Base-by-base conservation (phyloP, 1,139 yeast genomes). In the Pneumocystis canis region DNA sequence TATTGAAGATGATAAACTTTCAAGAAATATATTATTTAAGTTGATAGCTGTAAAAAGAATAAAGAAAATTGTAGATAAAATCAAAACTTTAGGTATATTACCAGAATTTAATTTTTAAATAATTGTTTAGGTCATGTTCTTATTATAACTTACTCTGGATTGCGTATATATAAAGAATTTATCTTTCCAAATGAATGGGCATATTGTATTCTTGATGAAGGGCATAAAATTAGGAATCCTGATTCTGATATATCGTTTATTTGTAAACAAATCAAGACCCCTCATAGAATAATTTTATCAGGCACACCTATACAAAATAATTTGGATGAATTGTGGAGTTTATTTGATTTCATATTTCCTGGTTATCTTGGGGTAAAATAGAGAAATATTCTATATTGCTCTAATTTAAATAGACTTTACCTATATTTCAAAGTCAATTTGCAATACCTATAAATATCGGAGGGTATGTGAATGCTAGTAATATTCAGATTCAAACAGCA, bases 221-320 rank as follows among this genome's bases (percentile, higher is more conserved):
- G 98, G 0, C 98, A 92, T 74, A 92, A 92, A 73, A 92, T 92
- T 65, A 80, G 97, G 68, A 92, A 92, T 71, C 98, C 98, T 0
- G 92, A 94, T 70, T 83, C 92, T 65, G 95, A 85, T 66, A 87
- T 94, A 16, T 85, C 97, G 0, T 76, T 92, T 35, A 80, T 88
- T 0, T 87, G 96, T 73, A 92, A 92, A 71, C 89, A 85, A 69
- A 74, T 92, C 62, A 84, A 82, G 69, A 89, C 97, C 0, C 82
- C 84, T 32, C 85, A 92, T 72, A 77, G 98, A 66, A 79, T 92
- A 14, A 92, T 94, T 66, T 75, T 92, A 35, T 88, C 96, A 0
- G 98, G 98, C 1, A 92, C 98, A 0, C 98, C 98, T 0, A 89
- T 92, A 62, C 98, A 92, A 71, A 92, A 92, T 72, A 94, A 92